Conservation (phyloP, 2,329 filamentous ascomycete species). For the Teratosphaeria epicoccoides region DNA sequence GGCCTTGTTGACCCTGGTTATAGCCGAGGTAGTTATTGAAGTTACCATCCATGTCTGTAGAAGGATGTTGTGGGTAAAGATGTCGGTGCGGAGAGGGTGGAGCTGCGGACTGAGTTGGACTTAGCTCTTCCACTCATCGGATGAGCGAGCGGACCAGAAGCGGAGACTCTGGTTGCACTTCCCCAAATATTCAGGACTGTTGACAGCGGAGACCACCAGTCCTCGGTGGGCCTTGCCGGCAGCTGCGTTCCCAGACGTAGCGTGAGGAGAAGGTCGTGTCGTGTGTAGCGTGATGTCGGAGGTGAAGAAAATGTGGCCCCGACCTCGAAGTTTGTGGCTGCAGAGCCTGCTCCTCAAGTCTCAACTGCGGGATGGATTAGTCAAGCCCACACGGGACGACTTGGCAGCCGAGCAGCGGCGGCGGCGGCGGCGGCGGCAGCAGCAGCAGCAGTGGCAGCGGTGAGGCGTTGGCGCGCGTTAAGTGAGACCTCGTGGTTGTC, state of each 20-base stretch:
- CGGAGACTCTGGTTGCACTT: not conserved
- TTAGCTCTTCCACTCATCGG: constrained; percentile 5
- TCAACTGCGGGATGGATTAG: not conserved
- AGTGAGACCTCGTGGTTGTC: not conserved
- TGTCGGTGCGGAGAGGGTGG: constrained; percentile 8
- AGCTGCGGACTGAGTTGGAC: constrained; percentile 6
- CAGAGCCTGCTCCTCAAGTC: not conserved
- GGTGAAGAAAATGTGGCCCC: not conserved
- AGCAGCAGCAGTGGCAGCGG: not conserved
- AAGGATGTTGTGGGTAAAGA: constrained; percentile 3
- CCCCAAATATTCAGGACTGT: not conserved
- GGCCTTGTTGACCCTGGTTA: constrained; percentile 3
- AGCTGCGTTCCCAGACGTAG: not conserved
- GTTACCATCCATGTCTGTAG: constrained; percentile 6
- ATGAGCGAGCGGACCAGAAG: constrained; percentile 4
- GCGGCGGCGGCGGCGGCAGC: not conserved
- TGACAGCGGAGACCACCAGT: not conserved
- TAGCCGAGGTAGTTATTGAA: constrained; percentile 9
- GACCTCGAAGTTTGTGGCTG: not conserved
- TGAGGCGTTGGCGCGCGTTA: not conserved
- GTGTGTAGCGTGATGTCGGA: not conserved
- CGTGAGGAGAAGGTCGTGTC: not conserved
- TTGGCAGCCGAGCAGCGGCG: not conserved
- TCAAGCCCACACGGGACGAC: not conserved
- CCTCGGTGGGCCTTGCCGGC: not conserved